Evolutionary conservation across 1,284 basidiomycete genomes (phyloP), one percentile per base, ranked within the genome.

Genomic region (Boletus sp.): DNA sequence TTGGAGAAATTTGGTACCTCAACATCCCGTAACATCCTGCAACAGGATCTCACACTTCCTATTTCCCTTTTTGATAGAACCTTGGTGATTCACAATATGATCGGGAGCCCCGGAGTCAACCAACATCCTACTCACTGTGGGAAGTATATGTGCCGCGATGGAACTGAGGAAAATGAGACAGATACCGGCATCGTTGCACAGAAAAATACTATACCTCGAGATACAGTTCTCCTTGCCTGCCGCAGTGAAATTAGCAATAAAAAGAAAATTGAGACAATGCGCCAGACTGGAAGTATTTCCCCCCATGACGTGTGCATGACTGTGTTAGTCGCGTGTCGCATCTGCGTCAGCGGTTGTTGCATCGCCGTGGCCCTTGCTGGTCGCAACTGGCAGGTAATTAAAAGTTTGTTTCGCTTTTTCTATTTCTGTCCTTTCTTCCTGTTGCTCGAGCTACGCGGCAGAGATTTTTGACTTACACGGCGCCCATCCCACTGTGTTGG

Each of bases 21-120:
- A 60, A 95, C 82, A 71, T 98, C 94, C 47, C 94, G 86, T n/a
- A n/a, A n/a, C n/a, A n/a, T n/a, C n/a, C n/a, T n/a, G n/a, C 64
- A 98, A 79, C 40, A 98, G 78, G 56, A 97, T 93, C 78, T 98
- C 97, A 30, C 92, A 90, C 75, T 97, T 94, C 57, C 97, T 83
- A 75, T 99, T 99, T 17, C 95, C 94, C 74, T 91, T 94, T 84
- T 99, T 99, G 81, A 98, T 98, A 8, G 91, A 93, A 25, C 91
- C 93, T 89, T 16, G 35, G 61, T 37, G 30, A 25, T 48, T 49
- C n/a, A 48, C 21, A 21, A 21, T 16, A 52, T 35, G 48, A 58
- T 65, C 61, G 31, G 19, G 30, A 16, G 30, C 13, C 4, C 37
- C 13, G 9, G 16, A 43, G 3, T 21, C 14, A 11, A 25, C 27